Evolutionary conservation across 768 basidiomycete genomes (phyloP), one percentile per base, ranked within the genome.

Genomic region (Collybiopsis luxurians): DNA sequence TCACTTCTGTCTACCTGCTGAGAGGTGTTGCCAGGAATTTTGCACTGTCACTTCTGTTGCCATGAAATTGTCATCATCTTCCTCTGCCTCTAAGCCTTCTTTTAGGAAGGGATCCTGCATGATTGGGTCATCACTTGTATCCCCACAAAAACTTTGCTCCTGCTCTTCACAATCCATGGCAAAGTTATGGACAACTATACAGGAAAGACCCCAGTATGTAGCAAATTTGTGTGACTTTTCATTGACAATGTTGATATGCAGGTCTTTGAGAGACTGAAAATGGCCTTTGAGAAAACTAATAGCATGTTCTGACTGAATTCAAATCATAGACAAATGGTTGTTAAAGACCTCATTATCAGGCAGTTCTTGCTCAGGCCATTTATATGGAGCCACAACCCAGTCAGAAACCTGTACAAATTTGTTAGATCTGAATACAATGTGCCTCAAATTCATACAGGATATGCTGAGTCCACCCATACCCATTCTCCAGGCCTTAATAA

Each of bases 311-410:
- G 49, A 45, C 17, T 26, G 15, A 23, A 51, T 51, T 1, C 9
- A 30, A 4, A 51, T 7, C 27, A 5, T 17, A 13, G 49, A 51
- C 4, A 51, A 7, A 19, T 15, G 13, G 4, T 30, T 36, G 30
- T 51, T 51, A 30, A 51, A 51, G 5, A 34, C 12, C 13, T 9
- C 4, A 21, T 51, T 51, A 10, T 51, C 49, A n/a, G 11, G 24
- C 5, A 21, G 5, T 21, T 15, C 5, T 7, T 11, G 49, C 30
- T 51, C 30, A 13, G 49, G 49, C 17, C 17, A 17, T 19, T 51
- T 51, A 19, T 51, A 51, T 51, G 49, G 49, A 6, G 49, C 49
- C 11, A 51, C 27, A 12, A 51, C 10, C 49, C 49, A 51, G 27
- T 12, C 23, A 12, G 30, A 17, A 38, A 51, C 12, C 49, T 51